A percentile compares a stretch with the other conserved stretches of the same genome.
Evolutionary conservation across 345 rosid species (phyloP).

Genomic region (Linum lewisii): DNA sequence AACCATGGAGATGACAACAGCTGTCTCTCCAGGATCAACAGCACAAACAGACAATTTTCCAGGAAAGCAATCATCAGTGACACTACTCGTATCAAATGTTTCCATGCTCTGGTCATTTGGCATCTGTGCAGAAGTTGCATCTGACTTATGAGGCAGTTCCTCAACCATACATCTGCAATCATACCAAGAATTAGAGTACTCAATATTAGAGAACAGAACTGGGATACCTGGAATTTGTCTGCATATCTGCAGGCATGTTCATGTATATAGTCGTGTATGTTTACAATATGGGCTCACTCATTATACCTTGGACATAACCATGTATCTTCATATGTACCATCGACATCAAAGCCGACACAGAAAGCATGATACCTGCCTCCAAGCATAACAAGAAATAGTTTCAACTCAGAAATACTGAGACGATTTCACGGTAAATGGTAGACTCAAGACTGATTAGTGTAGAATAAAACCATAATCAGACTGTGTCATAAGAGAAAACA

Average conservation of each 20-base stretch:
- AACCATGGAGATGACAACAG: constrained; percentile 75
- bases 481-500: too few relatives aligned
- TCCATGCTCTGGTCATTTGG: constrained; percentile 30
- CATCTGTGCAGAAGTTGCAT: constrained; percentile 27
- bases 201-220: constrained; percentile 5
- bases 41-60: constrained; percentile 70
- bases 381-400: constrained; percentile 12
- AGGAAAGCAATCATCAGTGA: constrained; percentile 40
- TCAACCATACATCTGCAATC: constrained; percentile 49
- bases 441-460: neutral
- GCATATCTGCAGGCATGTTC: neutral
- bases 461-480: too few relatives aligned
- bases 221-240: neutral
- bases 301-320: constrained; percentile 95
- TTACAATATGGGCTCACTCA: constrained; percentile 1
- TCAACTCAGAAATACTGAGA: constrained; percentile 1
- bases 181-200: constrained; percentile 13
- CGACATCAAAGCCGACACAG: constrained; percentile 93
- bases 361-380: constrained; percentile 87
- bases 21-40: constrained; percentile 95
- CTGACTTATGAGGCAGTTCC: constrained; percentile 38
- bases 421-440: neutral
- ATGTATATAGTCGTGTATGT: neutral
- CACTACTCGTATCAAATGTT: constrained; percentile 29
- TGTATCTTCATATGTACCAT: constrained; percentile 66